phyloP scores from a whole-genome alignment of 139 green algal genomes.

The Picocystis salinarum region DNA sequence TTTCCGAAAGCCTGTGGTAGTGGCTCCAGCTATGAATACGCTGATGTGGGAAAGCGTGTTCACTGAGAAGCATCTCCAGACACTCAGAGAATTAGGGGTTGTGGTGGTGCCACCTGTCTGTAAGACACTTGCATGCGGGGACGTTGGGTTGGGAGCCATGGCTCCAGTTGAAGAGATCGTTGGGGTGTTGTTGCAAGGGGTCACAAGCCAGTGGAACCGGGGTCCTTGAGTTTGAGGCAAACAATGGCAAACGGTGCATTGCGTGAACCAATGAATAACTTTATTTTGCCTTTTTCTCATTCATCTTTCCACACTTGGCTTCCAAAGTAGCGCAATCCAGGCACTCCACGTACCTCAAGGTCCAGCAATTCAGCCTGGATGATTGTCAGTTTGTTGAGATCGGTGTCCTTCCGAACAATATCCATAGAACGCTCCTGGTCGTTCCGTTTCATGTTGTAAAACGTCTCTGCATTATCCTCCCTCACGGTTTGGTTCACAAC shows the following conservation, averaged over 20 bases:
- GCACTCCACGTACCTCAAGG: constrained; percentile 1
- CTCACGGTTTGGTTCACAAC: constrained; percentile 78
- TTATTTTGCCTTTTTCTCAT: no score
- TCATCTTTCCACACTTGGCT: constrained; percentile 1
- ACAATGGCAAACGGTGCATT: no score
- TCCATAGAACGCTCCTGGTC: neutral
- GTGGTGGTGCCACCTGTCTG: constrained; percentile 39
- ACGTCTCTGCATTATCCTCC: constrained; percentile 1
- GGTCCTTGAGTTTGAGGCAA: no score
- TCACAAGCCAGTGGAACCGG: no score
- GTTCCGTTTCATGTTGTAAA: neutral
- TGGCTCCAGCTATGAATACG: constrained; percentile 95
- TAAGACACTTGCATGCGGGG: constrained; percentile 82
- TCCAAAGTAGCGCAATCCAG: neutral
- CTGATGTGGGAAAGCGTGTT: constrained; percentile 80
- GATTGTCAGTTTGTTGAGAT: neutral
- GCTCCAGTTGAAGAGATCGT: constrained; percentile 29
- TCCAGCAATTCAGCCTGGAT: neutral
- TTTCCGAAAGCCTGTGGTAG: constrained; percentile 51
- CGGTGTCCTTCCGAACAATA: neutral
- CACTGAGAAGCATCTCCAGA: constrained; percentile 50
- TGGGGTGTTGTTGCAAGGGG: no score
- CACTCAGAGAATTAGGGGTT: constrained; percentile 32
- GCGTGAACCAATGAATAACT: no score
- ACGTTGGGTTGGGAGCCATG: constrained; percentile 74